Evolutionary conservation across 176 grass and related monocot genomes (phyloP), one percentile per base, ranked within the genome.

Genomic region (Dactylis glomerata): DNA sequence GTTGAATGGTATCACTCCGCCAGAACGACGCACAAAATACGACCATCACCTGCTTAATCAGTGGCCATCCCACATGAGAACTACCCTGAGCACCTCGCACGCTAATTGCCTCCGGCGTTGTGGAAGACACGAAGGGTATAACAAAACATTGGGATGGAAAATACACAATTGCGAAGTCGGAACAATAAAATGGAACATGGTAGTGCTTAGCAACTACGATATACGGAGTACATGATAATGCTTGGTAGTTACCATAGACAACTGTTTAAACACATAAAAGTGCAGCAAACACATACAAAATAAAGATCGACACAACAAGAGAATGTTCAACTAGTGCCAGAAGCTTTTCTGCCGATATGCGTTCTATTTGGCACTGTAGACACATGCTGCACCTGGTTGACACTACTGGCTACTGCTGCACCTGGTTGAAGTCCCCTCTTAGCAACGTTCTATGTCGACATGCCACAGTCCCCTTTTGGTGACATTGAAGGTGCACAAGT

Each of bases 401-500:
- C 9, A 57, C 55, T 57, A 12, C n/a, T 57, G 2, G 5, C n/a
- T 61, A 61, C 24, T 5, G 15, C 57, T 61, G 4, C 57, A 61
- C 12, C 12, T 30, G 12, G 11, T 61, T 61, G 24, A 61, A 61
- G 24, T 28, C 57, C 24, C 4, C 27, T 28, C 12, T 56, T 38
- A 59, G 40, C 31, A 28, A 33, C 36, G 61, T 0, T 41, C 65
- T 22, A 87, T 76, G 16, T 6, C 23, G 1, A 83, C 86, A 40
- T 47, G 40, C 86, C 80, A 88, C 16, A 83, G 16, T 0, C 10
- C 71, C 1, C 28, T 41, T 5, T 83, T 2, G 17, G 71, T 2
- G 17, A 83, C 12, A 19, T 30, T 49, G 86, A 88, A 88, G 38
- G 64, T 77, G 51, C 73, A 88, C 22, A 88, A 11, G 38, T 78